These are phyloP conservation scores for Scheffersomyces titani DNA, from an alignment of 1,139 yeast genomes.

Conservation along the genomic window DNA sequence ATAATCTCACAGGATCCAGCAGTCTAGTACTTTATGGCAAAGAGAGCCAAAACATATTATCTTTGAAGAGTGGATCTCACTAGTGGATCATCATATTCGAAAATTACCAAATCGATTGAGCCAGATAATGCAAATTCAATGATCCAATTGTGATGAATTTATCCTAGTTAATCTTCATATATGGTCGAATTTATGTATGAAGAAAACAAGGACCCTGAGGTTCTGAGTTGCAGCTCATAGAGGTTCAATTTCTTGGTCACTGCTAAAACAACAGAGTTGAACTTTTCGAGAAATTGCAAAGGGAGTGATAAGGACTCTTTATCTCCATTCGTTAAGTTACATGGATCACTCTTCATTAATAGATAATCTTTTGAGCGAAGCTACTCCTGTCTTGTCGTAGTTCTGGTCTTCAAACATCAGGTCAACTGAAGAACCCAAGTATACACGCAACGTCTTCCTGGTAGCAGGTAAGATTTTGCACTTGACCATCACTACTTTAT, in stretches of 20 bases:
- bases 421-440: constrained; percentile 68
- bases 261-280: constrained; percentile 40
- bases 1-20: too few relatives aligned
- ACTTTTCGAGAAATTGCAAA: constrained; percentile 45
- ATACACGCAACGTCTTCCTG: constrained; percentile 56
- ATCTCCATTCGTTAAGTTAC: not conserved
- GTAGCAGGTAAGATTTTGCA: constrained; percentile 72
- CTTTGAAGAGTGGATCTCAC: too few relatives aligned
- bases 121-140: too few relatives aligned
- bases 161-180: too few relatives aligned
- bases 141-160: constrained; percentile 32
- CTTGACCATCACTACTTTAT: constrained; percentile 50
- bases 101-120: too few relatives aligned
- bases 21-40: too few relatives aligned
- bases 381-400: not conserved
- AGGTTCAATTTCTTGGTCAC: constrained; percentile 31
- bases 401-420: constrained; percentile 40
- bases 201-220: too few relatives aligned
- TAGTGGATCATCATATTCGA: too few relatives aligned
- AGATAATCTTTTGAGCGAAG: not conserved
- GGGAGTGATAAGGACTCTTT: constrained; percentile 20
- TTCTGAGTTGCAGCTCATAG: too few relatives aligned
- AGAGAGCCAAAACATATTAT: too few relatives aligned
- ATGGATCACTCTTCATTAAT: not conserved
- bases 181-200: too few relatives aligned